Evolutionary conservation across 2,329 filamentous ascomycete species (phyloP).

Genomic region (Ilyonectria destructans): DNA sequence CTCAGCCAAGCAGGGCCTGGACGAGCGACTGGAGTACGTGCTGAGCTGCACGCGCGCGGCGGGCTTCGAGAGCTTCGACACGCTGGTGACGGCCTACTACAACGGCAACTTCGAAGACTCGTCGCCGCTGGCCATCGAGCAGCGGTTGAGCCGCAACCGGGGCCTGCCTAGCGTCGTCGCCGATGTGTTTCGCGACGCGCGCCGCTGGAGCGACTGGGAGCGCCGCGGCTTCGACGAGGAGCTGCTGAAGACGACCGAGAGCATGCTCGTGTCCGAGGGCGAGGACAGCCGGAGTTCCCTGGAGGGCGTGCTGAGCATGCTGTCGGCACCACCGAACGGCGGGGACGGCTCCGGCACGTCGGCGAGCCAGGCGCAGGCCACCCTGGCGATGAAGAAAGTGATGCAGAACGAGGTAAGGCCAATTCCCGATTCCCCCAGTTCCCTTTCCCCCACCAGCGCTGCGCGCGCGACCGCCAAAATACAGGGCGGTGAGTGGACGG

Average conservation of each 20-base stretch:
- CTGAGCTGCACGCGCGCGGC: slow-evolving; percentile 22
- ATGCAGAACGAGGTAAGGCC: slow-evolving; percentile 24
- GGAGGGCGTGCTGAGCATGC: slow-evolving; percentile 8
- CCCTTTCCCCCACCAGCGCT: too few species aligned
- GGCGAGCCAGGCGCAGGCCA: slow-evolving; percentile 16
- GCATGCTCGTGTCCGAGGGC: slow-evolving; percentile 23
- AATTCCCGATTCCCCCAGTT: not conserved
- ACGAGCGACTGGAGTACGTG: slow-evolving; percentile 22
- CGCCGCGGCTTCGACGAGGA: slow-evolving; percentile 23
- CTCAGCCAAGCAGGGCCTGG: slow-evolving; percentile 14
- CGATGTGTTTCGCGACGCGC: slow-evolving; percentile 25
- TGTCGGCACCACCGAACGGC: slow-evolving; percentile 13
- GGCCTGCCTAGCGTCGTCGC: slow-evolving; percentile 18
- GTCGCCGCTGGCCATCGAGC: slow-evolving; percentile 22
- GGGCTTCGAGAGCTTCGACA: slow-evolving; percentile 26
- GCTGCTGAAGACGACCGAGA: slow-evolving; percentile 24
- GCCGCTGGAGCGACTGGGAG: slow-evolving; percentile 26
- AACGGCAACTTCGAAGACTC: slow-evolving; percentile 27
- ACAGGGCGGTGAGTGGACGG: not conserved
- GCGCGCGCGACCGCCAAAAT: too few species aligned
- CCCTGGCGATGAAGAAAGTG: slow-evolving; percentile 20
- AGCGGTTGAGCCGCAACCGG: slow-evolving; percentile 24
- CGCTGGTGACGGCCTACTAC: slow-evolving; percentile 26
- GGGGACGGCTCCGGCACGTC: not conserved
- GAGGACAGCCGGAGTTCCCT: slow-evolving; percentile 14